Percentiles rank a stretch among this genome's conserved stretches.
Evolutionary conservation across 352 stramenopile genomes (phyloP).

Genomic region (Globisporangium yorkense): DNA sequence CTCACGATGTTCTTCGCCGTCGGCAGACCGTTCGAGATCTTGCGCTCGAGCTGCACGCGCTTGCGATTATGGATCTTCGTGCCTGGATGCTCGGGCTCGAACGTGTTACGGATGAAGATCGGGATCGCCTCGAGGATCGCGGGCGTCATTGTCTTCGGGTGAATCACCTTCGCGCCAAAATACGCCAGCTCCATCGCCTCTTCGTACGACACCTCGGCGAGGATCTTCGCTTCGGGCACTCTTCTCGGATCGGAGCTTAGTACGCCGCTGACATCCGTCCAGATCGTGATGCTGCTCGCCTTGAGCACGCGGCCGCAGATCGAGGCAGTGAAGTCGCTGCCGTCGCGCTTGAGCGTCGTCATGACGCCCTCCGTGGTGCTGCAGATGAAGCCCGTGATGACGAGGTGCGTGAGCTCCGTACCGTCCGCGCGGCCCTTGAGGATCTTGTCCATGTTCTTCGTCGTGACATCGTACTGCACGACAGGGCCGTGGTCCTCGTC

Average conservation of each 20-base stretch:
- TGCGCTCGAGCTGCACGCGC: slow-evolving; percentile 50
- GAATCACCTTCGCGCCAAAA: slow-evolving; percentile 97
- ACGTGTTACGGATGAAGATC: slow-evolving; percentile 97
- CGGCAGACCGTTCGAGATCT: slow-evolving; percentile 48
- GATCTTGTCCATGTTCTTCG: slow-evolving; percentile 53
- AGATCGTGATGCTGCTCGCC: slow-evolving; percentile 92
- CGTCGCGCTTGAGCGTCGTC: slow-evolving; percentile 94
- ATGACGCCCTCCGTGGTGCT: slow-evolving; percentile 93
- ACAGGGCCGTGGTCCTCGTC: slow-evolving; percentile 74
- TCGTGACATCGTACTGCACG: slow-evolving; percentile 72
- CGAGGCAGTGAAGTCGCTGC: slow-evolving; percentile 96
- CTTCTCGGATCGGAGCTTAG: slow-evolving; percentile 92
- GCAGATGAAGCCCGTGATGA: slow-evolving; percentile 97
- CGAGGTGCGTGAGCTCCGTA: slow-evolving; percentile 64
- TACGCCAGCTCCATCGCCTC: slow-evolving; percentile 98
- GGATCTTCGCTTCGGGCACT: slow-evolving; percentile 89
- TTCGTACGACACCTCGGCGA: slow-evolving; percentile 93
- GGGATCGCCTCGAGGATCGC: slow-evolving; percentile 90
- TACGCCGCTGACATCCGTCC: slow-evolving; percentile 96
- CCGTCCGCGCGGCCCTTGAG: slow-evolving; percentile 31
- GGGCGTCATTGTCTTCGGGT: slow-evolving; percentile 96
- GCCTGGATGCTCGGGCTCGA: slow-evolving; percentile 82
- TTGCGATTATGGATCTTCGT: slow-evolving; percentile 74
- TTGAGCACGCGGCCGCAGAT: slow-evolving; percentile 94
- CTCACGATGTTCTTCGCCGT: slow-evolving; percentile 75